Evolutionary conservation across 2,329 filamentous ascomycete species (phyloP), one percentile per base, ranked within the genome.

Genomic region (Emergomyces africanus): DNA sequence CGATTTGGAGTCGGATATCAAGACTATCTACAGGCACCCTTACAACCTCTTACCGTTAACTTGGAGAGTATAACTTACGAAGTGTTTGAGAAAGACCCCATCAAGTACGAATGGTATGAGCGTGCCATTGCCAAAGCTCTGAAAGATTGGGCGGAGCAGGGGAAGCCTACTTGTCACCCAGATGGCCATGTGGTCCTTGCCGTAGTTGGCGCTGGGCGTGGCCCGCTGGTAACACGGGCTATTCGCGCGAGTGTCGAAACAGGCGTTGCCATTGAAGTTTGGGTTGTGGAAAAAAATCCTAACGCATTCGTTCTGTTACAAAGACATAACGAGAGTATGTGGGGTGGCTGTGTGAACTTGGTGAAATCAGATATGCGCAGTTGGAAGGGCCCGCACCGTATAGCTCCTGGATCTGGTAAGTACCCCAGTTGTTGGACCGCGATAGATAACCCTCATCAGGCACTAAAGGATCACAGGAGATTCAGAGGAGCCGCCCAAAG

Each of bases 31-130:
- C 94, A 99, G 72, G 91, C 91, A 1, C 94, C 94, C 2, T 78
- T 99, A 46, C 95, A 99, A 71, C 94, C 94, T 0, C 79, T 99
- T 15, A 92, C 92, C 0, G 94, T 99, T 72, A 99, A 99, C 66
- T 80, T 99, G 15, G 95, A 99, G 71, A 96, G 90, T 53, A 88
- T 95, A 48, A 99, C 94, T 0, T 99, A 99, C 72, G 94, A 99
- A 70, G 92, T 97, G 1, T 99, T 99, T 68, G 94, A 99, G 72
- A 95, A 95, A 65, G 95, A 99, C 64, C 94, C 94, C 0, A 88
- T 99, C 74, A 99, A 99, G 74, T 99, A 99, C 71, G 85, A 90
- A 64, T 95, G 92, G 80, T 99, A 99, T 70, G 90, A 97, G 71
- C 79, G 81, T 51, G 94, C 94, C 15, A 87, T 95, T 59, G 83